Evolutionary conservation across 768 basidiomycete genomes (phyloP), one percentile per base, ranked within the genome.

Genomic region (Xerocomellus chrysenteron): DNA sequence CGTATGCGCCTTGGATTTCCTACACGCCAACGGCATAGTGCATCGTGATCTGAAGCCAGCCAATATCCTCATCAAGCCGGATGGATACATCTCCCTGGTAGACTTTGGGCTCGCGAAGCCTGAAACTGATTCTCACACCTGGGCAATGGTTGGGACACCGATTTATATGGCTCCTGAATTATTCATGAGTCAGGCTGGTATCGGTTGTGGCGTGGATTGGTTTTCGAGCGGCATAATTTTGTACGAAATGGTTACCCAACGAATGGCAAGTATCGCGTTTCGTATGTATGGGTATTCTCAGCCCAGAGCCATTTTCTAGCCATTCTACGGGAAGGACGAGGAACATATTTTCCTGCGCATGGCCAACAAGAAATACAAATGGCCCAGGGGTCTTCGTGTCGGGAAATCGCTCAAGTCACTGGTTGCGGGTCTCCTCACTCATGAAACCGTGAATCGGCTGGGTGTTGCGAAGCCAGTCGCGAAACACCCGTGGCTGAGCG

Each of bases 41-140:
- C 82, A 85, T 55, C 75, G 82, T 19, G 83, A 86, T 62, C 52
- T 86, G 19, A 85, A 85, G 62, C 82, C 84, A 2, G 78, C 77
- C 19, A 85, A 85, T 48, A 76, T 86, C 47, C 74, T 86, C 49
- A 52, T 86, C 55, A 82, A 80, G 42, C 61, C 73, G 2, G 81
- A 83, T 62, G 84, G 84, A 26, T 86, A 86, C 60, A 71, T 85
- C 28, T 65, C 71, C 54, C 56, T 86, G 1, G 75, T 75, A 10
- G 84, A 86, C 61, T 82, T 87, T 59, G 83, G 82, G 4, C 56
- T 69, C 24, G 72, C 79, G 1, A 59, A 66, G 35, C 39, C 43
- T 3, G 61, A 70, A 17, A 54, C 53, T 4, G 35, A 56, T 6
- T 57, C 69, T 0, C 47, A 65, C 43, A 36, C 48, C 53, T 58